Evolutionary conservation across 345 rosid species (phyloP), one percentile per base, ranked within the genome.

Genomic region (Fremontodendron californicum): DNA sequence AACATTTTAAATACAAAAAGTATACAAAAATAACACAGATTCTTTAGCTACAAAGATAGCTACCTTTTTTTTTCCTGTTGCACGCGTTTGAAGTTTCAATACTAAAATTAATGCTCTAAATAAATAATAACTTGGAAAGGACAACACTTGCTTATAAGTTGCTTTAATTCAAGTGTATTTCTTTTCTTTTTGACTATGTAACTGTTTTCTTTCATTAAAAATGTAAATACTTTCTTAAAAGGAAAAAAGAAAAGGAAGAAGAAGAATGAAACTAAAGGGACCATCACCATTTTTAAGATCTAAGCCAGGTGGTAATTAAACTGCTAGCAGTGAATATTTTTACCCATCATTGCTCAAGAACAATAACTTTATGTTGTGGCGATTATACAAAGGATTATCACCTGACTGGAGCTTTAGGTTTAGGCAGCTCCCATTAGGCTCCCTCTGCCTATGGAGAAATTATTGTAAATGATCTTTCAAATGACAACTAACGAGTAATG

Each of bases 1-100:
- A n/a, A n/a, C n/a, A n/a, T n/a, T n/a, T 35, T 61, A 60, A 57
- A 57, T 43, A 6, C 35, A 68, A 79, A 79, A 79, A 52, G 58
- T 16, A n/a, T n/a, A n/a, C n/a, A n/a, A n/a, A n/a, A n/a, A n/a
- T n/a, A n/a, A n/a, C n/a, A n/a, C n/a, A n/a, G n/a, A n/a, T n/a
- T n/a, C n/a, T n/a, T n/a, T n/a, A n/a, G n/a, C n/a, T n/a, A n/a
- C n/a, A n/a, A n/a, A n/a, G n/a, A n/a, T n/a, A n/a, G n/a, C n/a
- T n/a, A n/a, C n/a, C n/a, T n/a, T n/a, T n/a, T n/a, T 31, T 65
- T 39, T 19, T 27, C 46, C 48, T n/a, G 48, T 65, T 65, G 70
- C 70, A 65, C 48, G 70, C 48, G 48, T 39, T 39, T 65, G 31
- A 65, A n/a, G 27, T 10, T 40, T 64, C 7, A n/a, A n/a, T 12